Base-by-base conservation (phyloP, 257 asterid genomes). In the Nicotiana tabacum region DNA sequence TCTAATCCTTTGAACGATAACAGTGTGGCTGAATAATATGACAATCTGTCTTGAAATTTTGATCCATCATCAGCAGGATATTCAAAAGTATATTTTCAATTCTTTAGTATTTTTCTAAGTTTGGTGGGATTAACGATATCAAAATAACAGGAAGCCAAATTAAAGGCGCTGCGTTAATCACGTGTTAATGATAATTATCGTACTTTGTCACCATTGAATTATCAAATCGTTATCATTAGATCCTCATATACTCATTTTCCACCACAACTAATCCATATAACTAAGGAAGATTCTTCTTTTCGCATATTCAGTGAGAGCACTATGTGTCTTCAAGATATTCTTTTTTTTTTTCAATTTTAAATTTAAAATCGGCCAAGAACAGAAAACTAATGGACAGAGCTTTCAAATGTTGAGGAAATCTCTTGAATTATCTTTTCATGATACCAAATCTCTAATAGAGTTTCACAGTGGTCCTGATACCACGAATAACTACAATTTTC, bases 401-500 rank as follows among this genome's bases (percentile, higher is more conserved):
- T 69, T 11, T 70, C 72, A 30, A 82, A 83, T 86, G 79, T 80
- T 9, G 83, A 81, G 56, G 51, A 86, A 43, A 84, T 84, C 87
- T 65, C n/a, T 53, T n/a, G 27, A 65, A 69, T 18, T 77, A 80
- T 66, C 60, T 43, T 72, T 61, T 6, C 37, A 83, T 57, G 83
- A 83, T 86, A 77, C 88, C 66, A 51, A 60, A 35, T 65, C 65
- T 78, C 7, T 64, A 11, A n/a, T n/a, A 29, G 74, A 74, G 43
- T 74, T 74, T 74, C 4, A 48, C 64, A 13, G 64, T 48, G 64
- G 64, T 51, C 46, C 64, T 48, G 62, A 74, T 65, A 74, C 46
- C 61, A 27, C 53, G 35, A 51, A 3, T 48, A 74, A 39, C 7
- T 4, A 15, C 18, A 69, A 37, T 39, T 69, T 5, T 1, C 27